Conservation (phyloP, 2,329 filamentous ascomycete genomes). For the Epichloe bromicola region DNA sequence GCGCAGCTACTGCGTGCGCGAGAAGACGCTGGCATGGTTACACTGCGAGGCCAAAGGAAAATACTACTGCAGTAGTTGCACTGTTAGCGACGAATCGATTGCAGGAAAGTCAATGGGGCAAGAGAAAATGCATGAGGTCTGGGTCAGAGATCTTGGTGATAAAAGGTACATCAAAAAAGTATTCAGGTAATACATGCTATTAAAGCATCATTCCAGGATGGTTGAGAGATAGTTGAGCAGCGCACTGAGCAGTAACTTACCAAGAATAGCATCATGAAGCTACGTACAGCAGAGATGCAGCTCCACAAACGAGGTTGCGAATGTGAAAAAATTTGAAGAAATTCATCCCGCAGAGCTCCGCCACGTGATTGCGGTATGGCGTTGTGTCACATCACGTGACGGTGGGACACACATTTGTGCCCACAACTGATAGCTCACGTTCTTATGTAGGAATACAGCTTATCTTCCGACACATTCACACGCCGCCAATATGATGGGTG, state of each 20-base stretch:
- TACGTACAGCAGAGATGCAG: neutral
- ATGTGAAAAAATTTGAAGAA: neutral
- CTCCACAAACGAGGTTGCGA: neutral
- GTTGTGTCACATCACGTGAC: no score
- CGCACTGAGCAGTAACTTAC: constrained; percentile 6
- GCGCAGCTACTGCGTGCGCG: no score
- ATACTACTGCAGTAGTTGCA: neutral
- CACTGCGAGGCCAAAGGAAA: neutral
- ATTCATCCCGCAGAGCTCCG: neutral
- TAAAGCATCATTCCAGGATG: constrained; percentile 36
- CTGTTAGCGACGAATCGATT: neutral
- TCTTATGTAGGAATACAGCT: no score
- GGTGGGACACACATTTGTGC: no score
- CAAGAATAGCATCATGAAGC: neutral
- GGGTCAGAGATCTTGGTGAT: constrained; percentile 63
- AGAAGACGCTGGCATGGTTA: constrained; percentile 27
- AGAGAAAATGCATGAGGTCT: constrained; percentile 12
- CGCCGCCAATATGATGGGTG: neutral
- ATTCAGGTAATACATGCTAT: constrained; percentile 48
- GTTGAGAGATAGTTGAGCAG: constrained; percentile 2
- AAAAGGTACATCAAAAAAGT: constrained; percentile 40
- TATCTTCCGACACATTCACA: no score
- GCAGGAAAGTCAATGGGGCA: constrained; percentile 1
- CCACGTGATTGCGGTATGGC: neutral
- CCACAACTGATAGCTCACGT: no score